These are phyloP conservation scores for Telfairia occidentalis DNA, from an alignment of 331 rosid genomes.

Conservation along the genomic window DNA sequence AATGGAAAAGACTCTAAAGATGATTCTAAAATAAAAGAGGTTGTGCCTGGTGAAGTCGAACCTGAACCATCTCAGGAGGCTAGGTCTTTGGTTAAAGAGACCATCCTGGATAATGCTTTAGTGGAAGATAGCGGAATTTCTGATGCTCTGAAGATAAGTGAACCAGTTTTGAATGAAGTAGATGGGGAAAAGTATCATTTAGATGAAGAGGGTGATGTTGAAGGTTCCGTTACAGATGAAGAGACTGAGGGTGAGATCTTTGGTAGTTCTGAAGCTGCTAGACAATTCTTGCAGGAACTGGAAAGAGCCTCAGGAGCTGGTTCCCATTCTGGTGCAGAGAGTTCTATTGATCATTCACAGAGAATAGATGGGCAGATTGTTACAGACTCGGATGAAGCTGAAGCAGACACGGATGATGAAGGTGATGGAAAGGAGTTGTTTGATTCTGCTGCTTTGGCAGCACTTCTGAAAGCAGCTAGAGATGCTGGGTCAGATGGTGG, in stretches of 20 bases:
- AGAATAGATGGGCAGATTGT: constrained; percentile 75
- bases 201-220: constrained; percentile 30
- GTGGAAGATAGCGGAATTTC: constrained; percentile 12
- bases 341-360: constrained; percentile 38
- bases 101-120: neutral
- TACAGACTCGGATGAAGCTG: constrained; percentile 76
- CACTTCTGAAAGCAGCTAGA: constrained; percentile 77
- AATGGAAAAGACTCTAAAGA: constrained; percentile 14
- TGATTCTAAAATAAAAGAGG: constrained; percentile 12
- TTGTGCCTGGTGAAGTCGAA: constrained; percentile 4
- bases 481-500: constrained; percentile 62
- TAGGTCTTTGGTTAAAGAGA: constrained; percentile 3
- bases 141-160: constrained; percentile 2
- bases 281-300: constrained; percentile 53
- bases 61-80: constrained; percentile 16
- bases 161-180: constrained; percentile 11
- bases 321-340: constrained; percentile 39
- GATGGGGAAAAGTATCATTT: neutral
- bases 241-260: constrained; percentile 46
- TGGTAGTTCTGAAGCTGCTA: constrained; percentile 64
- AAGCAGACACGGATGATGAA: constrained; percentile 68
- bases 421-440: constrained; percentile 68
- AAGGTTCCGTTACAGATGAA: constrained; percentile 35
- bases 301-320: constrained; percentile 40
- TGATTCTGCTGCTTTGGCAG: constrained; percentile 80